Conservation (phyloP, 257 asterid genomes). For the Capsicum pubescens region DNA sequence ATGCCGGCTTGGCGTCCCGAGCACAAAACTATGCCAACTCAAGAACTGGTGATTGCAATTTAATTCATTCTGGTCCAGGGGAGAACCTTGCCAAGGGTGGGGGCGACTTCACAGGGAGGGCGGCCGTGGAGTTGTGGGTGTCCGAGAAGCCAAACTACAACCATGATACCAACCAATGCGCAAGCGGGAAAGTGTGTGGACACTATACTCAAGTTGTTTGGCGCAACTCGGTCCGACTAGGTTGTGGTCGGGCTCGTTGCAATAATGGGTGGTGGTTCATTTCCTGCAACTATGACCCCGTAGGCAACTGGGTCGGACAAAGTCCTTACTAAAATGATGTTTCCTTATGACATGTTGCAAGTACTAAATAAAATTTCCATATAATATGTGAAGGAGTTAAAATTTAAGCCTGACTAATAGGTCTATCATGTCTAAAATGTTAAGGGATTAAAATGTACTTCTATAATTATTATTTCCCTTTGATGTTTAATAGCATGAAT, state of each 20-base stretch:
- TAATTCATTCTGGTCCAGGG: neutral
- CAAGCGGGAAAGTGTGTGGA: neutral
- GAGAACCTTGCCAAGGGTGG: neutral
- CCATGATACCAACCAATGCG: neutral
- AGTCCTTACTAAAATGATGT: slow-evolving; percentile 40
- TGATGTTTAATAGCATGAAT: neutral
- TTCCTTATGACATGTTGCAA: neutral
- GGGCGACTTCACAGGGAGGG: neutral
- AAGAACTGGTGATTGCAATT: neutral
- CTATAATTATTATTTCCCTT: neutral
- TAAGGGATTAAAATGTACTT: neutral
- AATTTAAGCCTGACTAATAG: neutral
- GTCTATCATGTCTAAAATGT: neutral
- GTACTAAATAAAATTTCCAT: neutral
- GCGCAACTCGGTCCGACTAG: slow-evolving; percentile 46
- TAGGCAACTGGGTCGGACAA: slow-evolving; percentile 45
- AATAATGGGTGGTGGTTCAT: slow-evolving; percentile 34
- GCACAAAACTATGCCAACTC: slow-evolving; percentile 3
- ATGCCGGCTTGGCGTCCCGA: neutral
- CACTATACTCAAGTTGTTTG: slow-evolving; percentile 67
- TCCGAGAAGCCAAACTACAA: neutral
- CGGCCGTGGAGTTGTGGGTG: slow-evolving; percentile 24
- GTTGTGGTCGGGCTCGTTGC: slow-evolving; percentile 48
- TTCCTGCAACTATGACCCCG: slow-evolving; percentile 55
- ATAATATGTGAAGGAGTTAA: too few relatives aligned